phyloP scores from a whole-genome alignment of 2,329 filamentous ascomycete genomes.

The Ophiostoma triangulosporum region DNA sequence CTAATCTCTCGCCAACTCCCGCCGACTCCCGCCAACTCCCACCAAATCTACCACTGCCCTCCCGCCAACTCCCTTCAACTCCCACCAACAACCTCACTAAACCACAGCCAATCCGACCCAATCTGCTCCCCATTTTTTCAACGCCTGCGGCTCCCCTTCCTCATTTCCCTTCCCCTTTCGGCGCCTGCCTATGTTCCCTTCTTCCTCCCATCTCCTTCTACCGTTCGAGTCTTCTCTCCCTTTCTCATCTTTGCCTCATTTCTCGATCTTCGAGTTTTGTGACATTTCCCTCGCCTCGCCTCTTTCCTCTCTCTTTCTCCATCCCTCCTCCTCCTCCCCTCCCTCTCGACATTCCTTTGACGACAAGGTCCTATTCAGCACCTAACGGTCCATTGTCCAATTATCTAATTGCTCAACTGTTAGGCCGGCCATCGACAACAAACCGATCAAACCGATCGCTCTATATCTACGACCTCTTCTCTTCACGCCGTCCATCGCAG shows the following conservation, averaged over 20 bases:
- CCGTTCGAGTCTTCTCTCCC: not conserved
- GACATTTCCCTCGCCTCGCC: not conserved
- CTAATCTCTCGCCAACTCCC: no score
- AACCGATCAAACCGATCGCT: not conserved
- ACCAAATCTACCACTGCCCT: not conserved
- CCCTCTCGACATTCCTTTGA: not conserved
- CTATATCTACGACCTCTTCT: not conserved
- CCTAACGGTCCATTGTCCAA: not conserved
- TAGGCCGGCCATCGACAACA: not conserved
- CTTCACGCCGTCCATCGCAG: not conserved
- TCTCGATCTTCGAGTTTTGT: not conserved
- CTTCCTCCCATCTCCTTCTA: not conserved
- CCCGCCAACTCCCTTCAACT: not conserved
- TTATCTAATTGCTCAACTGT: no score
- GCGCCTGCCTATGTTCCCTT: slow-evolving; percentile 2
- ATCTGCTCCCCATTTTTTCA: not conserved
- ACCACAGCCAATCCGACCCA: not conserved
- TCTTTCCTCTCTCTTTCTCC: not conserved
- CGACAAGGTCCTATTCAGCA: not conserved
- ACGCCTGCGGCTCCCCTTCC: slow-evolving; percentile 1
- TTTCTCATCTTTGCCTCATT: not conserved
- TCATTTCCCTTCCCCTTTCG: slow-evolving; percentile 9
- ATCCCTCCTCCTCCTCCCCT: not conserved
- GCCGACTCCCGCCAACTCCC: no score
- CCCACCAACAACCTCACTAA: no score